Base-by-base conservation (phyloP, 768 basidiomycete species). In the Hypholoma sublateritium region DNA sequence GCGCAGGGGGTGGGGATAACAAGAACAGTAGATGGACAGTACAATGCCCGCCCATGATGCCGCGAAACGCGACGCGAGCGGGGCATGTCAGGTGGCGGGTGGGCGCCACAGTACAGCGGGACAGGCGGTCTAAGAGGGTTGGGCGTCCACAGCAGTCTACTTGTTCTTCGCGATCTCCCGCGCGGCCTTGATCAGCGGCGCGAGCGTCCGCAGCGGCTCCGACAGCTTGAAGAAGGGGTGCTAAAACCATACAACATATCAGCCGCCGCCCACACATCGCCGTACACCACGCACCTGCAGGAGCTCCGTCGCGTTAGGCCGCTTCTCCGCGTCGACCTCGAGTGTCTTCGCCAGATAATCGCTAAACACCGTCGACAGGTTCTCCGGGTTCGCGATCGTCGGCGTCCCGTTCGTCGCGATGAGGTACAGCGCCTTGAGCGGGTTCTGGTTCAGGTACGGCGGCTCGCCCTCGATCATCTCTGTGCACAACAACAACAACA, bases 381-480 rank as follows among this genome's bases (percentile, higher is more conserved):
- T 82, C 70, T 84, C 81, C 8, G 95, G 95, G 71, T 97, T 98
- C 53, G 93, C 90, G 62, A 99, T 94, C 51, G 89, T 90, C 0
- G 97, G 97, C 21, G 96, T 98, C 24, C 97, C 96, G 64, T 98
- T 98, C 8, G 96, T 99, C 2, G 96, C 96, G 65, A 99, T 99
- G 47, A 99, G 84, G 72, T 98, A 99, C 43, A 99, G 76, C 2
- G 97, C 97, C 71, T 97, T 98, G 51, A 97, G 79, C 0, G 95
- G 95, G 73, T 96, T 96, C 77, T 97, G 95, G 69, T 95, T 95
- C 35, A 96, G 81, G 66, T 97, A 97, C 21, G 95, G 95, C 0
- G 95, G 95, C 71, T 97, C 95, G 54, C 95, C 95, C 74, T 98
- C 95, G 65, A 98, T 95, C 95, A 98, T 97, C 76, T 97, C 94